These are phyloP conservation scores for Pseudohalonectria lignicola DNA, from an alignment of 2,329 filamentous ascomycete species.

Conservation along the genomic window DNA sequence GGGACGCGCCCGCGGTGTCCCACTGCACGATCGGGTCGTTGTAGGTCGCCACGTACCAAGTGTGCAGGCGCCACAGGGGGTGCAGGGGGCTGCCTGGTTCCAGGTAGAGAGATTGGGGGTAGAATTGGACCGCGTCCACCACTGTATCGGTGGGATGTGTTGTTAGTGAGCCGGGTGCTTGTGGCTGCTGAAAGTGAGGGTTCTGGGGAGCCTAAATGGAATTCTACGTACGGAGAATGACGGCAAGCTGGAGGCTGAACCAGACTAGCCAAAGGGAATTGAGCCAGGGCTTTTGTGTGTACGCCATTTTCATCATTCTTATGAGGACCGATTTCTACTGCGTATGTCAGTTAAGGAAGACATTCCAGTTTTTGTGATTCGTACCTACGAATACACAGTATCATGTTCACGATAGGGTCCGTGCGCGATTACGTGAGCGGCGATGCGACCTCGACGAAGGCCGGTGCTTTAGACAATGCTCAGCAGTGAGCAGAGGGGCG, in stretches of 20 bases:
- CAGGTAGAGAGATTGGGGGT: slow-evolving; percentile 34
- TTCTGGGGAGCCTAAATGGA: no score
- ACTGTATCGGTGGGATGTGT: slow-evolving; percentile 20
- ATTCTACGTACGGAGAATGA: slow-evolving; percentile 19
- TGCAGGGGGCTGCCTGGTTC: slow-evolving; percentile 31
- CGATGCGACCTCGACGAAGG: no score
- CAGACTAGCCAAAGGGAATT: slow-evolving; percentile 20
- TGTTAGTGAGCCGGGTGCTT: neutral
- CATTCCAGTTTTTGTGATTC: no score
- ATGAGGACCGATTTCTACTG: no score
- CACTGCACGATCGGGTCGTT: slow-evolving; percentile 42
- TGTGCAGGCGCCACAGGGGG: slow-evolving; percentile 31
- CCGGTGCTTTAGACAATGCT: no score
- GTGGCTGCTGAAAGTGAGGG: neutral
- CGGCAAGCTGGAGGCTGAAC: slow-evolving; percentile 18
- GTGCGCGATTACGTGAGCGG: no score
- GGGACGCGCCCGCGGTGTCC: slow-evolving; percentile 18
- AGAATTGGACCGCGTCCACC: slow-evolving; percentile 42
- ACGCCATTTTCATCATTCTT: neutral
- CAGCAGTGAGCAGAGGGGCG: no score
- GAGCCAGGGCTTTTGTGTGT: slow-evolving; percentile 3
- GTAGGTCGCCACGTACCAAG: slow-evolving; percentile 33
- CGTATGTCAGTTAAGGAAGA: no score
- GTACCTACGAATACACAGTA: no score
- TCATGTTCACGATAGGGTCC: no score